Percentiles rank a stretch among this genome's conserved stretches.
Evolutionary conservation across 2,329 filamentous ascomycete genomes (phyloP).

Genomic region (Trichoderma guizhouense): DNA sequence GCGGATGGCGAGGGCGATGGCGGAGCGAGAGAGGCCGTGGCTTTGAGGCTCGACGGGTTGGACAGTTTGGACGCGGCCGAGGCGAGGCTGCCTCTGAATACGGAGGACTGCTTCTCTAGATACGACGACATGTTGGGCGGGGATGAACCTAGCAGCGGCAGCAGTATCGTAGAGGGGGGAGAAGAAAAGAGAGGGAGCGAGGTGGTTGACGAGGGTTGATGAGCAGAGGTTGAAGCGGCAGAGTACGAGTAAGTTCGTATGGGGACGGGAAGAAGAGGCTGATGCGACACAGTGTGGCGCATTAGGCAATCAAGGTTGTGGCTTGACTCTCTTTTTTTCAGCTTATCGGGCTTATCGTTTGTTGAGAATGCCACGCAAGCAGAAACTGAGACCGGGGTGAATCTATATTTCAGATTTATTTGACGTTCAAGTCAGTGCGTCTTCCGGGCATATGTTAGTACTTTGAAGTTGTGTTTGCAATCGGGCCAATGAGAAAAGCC

Average conservation of each 20-base stretch:
- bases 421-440: not conserved
- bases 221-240: not conserved
- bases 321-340: not conserved
- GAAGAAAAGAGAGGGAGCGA: not conserved
- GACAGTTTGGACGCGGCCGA: conserved; percentile 63
- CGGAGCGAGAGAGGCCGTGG: conserved; percentile 44
- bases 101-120: conserved; percentile 62
- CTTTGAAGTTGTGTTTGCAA: not conserved
- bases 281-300: conserved; percentile 8
- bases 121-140: conserved; percentile 54
- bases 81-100: conserved; percentile 59
- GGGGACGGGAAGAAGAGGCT: not conserved
- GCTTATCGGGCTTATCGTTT: not conserved
- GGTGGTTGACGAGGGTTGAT: not conserved
- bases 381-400: not conserved
- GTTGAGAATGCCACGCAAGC: conserved; percentile 18
- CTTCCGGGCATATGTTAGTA: not conserved
- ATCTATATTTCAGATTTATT: not conserved
- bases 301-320: not conserved
- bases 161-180: not conserved
- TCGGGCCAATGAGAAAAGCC: not conserved
- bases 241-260: not conserved
- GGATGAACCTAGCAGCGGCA: not conserved
- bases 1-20: conserved; percentile 62
- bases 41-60: conserved; percentile 46